Conservation (phyloP, 1,139 yeast species). For the Ashbya aceris region DNA sequence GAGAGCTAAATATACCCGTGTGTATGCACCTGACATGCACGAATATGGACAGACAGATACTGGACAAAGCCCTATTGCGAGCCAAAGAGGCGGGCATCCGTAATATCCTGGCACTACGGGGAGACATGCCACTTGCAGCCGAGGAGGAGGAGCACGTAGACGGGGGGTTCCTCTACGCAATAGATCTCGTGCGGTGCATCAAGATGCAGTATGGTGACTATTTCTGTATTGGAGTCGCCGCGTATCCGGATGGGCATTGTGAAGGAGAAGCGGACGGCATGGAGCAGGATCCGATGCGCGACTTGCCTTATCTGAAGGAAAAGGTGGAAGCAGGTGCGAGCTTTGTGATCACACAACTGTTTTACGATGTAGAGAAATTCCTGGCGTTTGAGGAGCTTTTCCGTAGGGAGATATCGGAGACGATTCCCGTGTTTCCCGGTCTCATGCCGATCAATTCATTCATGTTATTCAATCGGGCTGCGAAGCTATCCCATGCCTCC, state of each 20-base stretch:
- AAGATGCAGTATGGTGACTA: constrained; percentile 58
- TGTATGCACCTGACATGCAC: constrained; percentile 95
- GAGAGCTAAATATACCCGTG: constrained; percentile 70
- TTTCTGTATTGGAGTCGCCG: constrained; percentile 86
- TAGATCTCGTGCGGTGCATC: constrained; percentile 75
- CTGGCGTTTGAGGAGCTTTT: constrained; percentile 39
- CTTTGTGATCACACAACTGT: constrained; percentile 81
- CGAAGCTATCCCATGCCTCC: constrained; percentile 82
- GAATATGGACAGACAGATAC: constrained; percentile 66
- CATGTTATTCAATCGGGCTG: constrained; percentile 76
- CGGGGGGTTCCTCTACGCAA: constrained; percentile 57
- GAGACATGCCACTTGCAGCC: constrained; percentile 88
- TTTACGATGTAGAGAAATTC: constrained; percentile 57
- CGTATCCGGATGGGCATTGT: constrained; percentile 94
- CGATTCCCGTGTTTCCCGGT: constrained; percentile 74
- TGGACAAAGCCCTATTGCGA: constrained; percentile 64
- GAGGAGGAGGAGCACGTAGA: constrained; percentile 17
- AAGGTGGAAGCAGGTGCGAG: constrained; percentile 93
- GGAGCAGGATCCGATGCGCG: constrained; percentile 52
- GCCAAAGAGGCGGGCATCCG: constrained; percentile 75
- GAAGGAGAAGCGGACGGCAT: constrained; percentile 57
- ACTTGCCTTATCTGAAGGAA: constrained; percentile 67
- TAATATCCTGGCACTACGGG: constrained; percentile 85
- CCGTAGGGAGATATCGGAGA: constrained; percentile 33
- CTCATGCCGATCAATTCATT: constrained; percentile 94